A percentile compares a stretch with the other conserved stretches of the same genome.
Evolutionary conservation across 23 red algal genomes (phyloP).

Genomic region (Pyropia haitanensis): DNA sequence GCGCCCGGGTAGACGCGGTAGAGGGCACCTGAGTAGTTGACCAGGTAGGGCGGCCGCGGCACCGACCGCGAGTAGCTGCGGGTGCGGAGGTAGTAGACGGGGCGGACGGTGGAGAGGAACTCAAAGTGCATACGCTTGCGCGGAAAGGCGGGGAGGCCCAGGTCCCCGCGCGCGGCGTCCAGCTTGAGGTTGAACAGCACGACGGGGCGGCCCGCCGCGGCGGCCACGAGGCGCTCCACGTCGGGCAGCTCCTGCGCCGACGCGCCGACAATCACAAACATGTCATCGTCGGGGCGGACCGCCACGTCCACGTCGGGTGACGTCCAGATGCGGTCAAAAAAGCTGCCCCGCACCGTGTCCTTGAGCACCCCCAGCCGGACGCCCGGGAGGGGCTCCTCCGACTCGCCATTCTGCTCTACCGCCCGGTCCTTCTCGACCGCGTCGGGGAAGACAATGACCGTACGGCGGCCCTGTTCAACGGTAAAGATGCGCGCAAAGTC

Average conservation of each 20-base stretch:
- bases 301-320: constrained; percentile 45
- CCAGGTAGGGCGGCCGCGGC: constrained; percentile 46
- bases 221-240: constrained; percentile 62
- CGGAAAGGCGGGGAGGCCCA: constrained; percentile 94
- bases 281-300: constrained; percentile 76
- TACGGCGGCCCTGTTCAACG: constrained; percentile 14
- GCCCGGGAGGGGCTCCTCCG: constrained; percentile 28
- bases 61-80: constrained; percentile 66
- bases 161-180: constrained; percentile 78
- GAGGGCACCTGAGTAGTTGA: constrained; percentile 76
- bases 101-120: constrained; percentile 67
- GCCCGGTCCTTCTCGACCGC: constrained; percentile 77
- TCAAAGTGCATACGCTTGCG: constrained; percentile 66
- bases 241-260: constrained; percentile 82
- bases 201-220: constrained; percentile 41
- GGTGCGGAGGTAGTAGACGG: constrained; percentile 84
- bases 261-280: constrained; percentile 81
- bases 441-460: constrained; percentile 71
- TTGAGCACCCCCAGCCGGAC: constrained; percentile 46
- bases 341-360: constrained; percentile 31
- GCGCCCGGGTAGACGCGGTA: constrained; percentile 69
- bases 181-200: constrained; percentile 94
- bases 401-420: constrained; percentile 47
- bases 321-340: constrained; percentile 46
- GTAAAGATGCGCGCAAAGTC: constrained; percentile 58